Base-by-base conservation (phyloP, 2,329 filamentous ascomycete genomes). In the Nothophoma quercina region DNA sequence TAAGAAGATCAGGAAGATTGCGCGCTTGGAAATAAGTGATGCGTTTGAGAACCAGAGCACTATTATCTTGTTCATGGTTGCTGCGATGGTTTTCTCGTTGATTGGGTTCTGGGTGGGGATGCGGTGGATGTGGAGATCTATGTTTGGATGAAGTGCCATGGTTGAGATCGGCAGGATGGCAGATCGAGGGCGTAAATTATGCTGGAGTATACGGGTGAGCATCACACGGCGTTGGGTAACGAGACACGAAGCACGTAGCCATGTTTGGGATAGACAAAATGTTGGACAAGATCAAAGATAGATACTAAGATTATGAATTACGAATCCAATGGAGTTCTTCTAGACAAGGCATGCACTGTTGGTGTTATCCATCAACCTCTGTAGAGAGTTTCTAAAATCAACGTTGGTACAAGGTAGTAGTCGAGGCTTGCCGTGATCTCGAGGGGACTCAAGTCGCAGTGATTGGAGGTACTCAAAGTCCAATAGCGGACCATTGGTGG, bases 1-100 rank as follows among this genome's bases (percentile, higher is more conserved):
- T 16, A 77, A 72, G 64, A 79, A 76, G 64, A 75, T 78, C 33
- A 63, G 81, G 54, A 85, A 86, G 67, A 75, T 89, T 45, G 80
- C 87, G 64, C 81, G 76, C 67, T 76, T 86, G 77, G 84, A 89
- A 68, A 79, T 86, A 13, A 78, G 78, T 3, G 85, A 89, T 64
- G 87, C 87, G 3, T 85, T 89, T 58, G 81, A 83, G 67, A 77
- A 88, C 68, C 79, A 84, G 19, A 74, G 77, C 9, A 75, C 75
- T 16, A 79, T 89, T n/a, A 72, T 88, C 19, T 65, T 80, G 4
- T 75, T 72, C 2, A 66, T 89, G 63, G 75, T 74, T 7, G 64
- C 79, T 4, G 60, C 64, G 22, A 12, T 67, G 39, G 23, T 61
- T 19, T 9, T 68, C 8, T 36, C 36, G 12, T 42, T 53, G 10